A percentile compares a stretch with the other conserved stretches of the same genome.
phyloP scores from a whole-genome alignment of 1,284 basidiomycete species.

The Cryptococcus sp. region DNA sequence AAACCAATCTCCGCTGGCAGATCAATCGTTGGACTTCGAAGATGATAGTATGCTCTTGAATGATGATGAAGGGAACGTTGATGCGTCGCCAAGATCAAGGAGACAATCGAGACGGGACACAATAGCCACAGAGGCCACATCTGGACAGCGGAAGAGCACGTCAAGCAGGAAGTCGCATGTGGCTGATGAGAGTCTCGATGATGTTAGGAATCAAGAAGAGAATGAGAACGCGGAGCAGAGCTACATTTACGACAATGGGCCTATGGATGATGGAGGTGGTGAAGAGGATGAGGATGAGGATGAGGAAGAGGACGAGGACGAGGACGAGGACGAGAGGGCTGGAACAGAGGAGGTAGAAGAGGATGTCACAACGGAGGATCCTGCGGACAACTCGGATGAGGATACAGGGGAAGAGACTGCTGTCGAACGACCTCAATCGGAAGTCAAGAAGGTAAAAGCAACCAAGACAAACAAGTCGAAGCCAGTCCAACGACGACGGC shows the following conservation, averaged over 20 bases:
- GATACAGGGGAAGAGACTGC: conserved; percentile 7
- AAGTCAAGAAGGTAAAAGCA: neutral
- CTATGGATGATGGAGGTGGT: neutral
- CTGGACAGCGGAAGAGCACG: neutral
- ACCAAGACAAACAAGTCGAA: no score
- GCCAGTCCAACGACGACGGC: no score
- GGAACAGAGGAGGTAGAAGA: conserved; percentile 1
- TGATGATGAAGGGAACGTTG: conserved; percentile 8
- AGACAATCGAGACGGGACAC: neutral
- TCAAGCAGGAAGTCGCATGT: neutral
- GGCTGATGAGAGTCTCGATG: conserved; percentile 4
- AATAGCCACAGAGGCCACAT: no score
- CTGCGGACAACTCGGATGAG: neutral
- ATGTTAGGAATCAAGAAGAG: conserved; percentile 1
- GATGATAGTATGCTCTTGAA: neutral
- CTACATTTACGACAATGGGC: no score
- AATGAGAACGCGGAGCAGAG: neutral
- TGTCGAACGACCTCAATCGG: neutral
- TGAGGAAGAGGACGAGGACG: conserved; percentile 10
- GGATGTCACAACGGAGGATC: neutral
- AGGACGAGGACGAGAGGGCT: conserved; percentile 3
- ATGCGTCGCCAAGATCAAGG: conserved; percentile 9
- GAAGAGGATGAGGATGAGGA: conserved; percentile 3
- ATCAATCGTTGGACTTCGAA: neutral
- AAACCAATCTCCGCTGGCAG: neutral